These are phyloP conservation scores for Monoraphidium neglectum DNA, from an alignment of 139 green algal genomes.

Conservation along the genomic window DNA sequence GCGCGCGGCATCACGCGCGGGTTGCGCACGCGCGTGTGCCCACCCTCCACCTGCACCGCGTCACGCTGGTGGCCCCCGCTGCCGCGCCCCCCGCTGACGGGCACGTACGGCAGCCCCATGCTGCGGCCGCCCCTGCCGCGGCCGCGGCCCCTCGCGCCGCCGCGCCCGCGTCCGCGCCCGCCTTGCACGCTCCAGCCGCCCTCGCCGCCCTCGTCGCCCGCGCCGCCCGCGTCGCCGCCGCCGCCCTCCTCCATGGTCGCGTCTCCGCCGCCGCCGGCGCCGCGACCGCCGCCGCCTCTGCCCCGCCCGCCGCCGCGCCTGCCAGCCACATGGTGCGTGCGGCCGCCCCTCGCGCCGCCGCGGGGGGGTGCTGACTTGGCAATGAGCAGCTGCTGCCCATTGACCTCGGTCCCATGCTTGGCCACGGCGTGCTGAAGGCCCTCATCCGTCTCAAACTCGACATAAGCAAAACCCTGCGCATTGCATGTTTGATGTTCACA, in stretches of 20 bases:
- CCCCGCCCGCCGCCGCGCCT: slow-evolving; percentile 18
- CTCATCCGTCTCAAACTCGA: slow-evolving; percentile 70
- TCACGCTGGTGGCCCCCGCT: slow-evolving; percentile 1
- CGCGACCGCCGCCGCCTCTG: not conserved
- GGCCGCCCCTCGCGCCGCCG: not conserved
- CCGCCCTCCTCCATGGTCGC: not conserved
- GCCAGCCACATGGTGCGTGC: no score
- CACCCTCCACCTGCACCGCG: not conserved
- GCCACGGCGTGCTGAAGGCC: slow-evolving; percentile 54
- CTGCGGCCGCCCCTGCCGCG: no score
- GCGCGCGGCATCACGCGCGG: not conserved
- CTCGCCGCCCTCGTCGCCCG: not conserved
- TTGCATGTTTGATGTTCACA: no score
- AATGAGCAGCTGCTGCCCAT: slow-evolving; percentile 62
- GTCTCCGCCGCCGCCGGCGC: not conserved
- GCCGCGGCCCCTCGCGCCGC: no score
- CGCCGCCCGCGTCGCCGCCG: not conserved
- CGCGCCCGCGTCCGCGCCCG: not conserved
- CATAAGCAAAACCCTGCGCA: slow-evolving; percentile 79
- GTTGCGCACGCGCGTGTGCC: not conserved
- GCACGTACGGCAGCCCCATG: not conserved
- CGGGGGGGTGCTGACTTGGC: slow-evolving; percentile 63
- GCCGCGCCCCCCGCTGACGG: not conserved
- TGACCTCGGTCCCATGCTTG: slow-evolving; percentile 46
- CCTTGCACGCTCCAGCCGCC: not conserved